Evolutionary conservation across 495 filamentous ascomycete genomes (phyloP).

Genomic region (Pseudevernia furfuracea): DNA sequence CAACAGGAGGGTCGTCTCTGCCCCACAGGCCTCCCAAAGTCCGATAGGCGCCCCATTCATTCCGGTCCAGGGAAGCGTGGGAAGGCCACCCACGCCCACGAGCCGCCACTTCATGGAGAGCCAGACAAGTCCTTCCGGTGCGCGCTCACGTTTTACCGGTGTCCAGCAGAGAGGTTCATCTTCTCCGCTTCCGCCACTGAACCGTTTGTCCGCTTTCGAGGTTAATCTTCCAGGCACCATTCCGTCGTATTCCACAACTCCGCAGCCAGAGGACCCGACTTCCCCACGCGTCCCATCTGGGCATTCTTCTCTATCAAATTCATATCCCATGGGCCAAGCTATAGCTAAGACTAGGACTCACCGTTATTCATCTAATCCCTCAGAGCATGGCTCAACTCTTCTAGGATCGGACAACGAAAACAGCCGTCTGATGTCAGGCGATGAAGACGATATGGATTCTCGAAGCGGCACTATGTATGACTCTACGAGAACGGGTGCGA

Average conservation of each 20-base stretch:
- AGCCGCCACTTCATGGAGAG: slow-evolving; percentile 1
- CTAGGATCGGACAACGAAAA: slow-evolving; percentile 77
- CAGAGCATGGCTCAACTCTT: slow-evolving; percentile 73
- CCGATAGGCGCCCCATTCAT: slow-evolving; percentile 2
- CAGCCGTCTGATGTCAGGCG: slow-evolving; percentile 63
- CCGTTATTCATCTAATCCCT: slow-evolving; percentile 43
- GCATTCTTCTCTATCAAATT: slow-evolving; percentile 16
- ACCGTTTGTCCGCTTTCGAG: slow-evolving; percentile 50
- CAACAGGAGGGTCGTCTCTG: slow-evolving; percentile 26
- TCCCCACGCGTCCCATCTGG: slow-evolving; percentile 23
- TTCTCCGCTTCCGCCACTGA: slow-evolving; percentile 49
- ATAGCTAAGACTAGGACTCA: slow-evolving; percentile 22
- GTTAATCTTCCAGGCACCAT: slow-evolving; percentile 41
- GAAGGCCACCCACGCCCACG: slow-evolving; percentile 1
- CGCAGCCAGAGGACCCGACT: slow-evolving; percentile 27
- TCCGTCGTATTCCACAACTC: slow-evolving; percentile 33
- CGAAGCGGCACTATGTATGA: slow-evolving; percentile 89
- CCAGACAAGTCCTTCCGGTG: slow-evolving; percentile 4
- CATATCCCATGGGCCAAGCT: slow-evolving; percentile 19
- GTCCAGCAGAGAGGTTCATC: slow-evolving; percentile 37
- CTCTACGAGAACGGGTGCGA: slow-evolving; percentile 75
- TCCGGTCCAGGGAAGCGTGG: not conserved
- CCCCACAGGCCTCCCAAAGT: slow-evolving; percentile 20
- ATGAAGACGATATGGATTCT: slow-evolving; percentile 66
- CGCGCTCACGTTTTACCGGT: slow-evolving; percentile 5